phyloP scores from a whole-genome alignment of 768 basidiomycete species.

The Rhodotorula sphaerocarpa region DNA sequence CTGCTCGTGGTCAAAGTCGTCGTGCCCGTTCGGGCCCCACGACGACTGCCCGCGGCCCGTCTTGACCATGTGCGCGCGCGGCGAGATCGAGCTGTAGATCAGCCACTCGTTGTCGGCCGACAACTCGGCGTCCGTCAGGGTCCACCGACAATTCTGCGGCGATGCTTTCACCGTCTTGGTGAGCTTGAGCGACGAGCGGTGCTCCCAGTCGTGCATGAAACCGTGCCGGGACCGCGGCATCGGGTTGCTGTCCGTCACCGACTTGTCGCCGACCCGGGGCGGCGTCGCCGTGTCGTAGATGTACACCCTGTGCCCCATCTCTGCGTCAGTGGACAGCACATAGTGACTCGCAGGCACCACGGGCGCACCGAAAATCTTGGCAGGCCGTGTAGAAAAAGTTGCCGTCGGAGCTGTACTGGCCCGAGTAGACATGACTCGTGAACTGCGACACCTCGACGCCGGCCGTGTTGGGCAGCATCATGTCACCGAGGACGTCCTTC shows the following conservation, averaged over 20 bases:
- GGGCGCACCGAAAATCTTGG: conserved; percentile 58
- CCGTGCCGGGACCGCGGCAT: conserved; percentile 8
- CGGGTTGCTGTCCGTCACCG: conserved; percentile 11
- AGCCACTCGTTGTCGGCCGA: conserved; percentile 52
- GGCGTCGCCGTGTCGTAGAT: conserved; percentile 70
- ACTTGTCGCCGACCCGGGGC: conserved; percentile 25
- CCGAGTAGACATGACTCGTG: conserved; percentile 56
- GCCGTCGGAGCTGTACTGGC: conserved; percentile 62
- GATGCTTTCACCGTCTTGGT: conserved; percentile 45
- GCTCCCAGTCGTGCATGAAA: conserved; percentile 42
- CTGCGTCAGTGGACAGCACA: too few relatives aligned
- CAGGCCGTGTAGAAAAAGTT: conserved; percentile 65
- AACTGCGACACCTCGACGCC: conserved; percentile 72
- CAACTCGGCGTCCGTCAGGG: conserved; percentile 65
- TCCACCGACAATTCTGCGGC: conserved; percentile 57
- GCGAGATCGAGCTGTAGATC: conserved; percentile 76
- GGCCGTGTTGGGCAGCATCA: conserved; percentile 63
- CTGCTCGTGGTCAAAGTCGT: conserved; percentile 19
- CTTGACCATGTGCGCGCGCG: conserved; percentile 42
- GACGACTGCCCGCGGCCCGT: conserved; percentile 25
- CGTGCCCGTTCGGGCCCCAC: neutral
- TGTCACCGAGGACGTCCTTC: conserved; percentile 13
- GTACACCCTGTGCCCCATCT: conserved; percentile 52
- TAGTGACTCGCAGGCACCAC: neutral
- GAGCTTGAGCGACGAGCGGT: conserved; percentile 50